Percentiles rank a stretch among this genome's conserved stretches.
Evolutionary conservation across 148 eudicot species (phyloP).

Genomic region (Tetragonia tetragonoides): DNA sequence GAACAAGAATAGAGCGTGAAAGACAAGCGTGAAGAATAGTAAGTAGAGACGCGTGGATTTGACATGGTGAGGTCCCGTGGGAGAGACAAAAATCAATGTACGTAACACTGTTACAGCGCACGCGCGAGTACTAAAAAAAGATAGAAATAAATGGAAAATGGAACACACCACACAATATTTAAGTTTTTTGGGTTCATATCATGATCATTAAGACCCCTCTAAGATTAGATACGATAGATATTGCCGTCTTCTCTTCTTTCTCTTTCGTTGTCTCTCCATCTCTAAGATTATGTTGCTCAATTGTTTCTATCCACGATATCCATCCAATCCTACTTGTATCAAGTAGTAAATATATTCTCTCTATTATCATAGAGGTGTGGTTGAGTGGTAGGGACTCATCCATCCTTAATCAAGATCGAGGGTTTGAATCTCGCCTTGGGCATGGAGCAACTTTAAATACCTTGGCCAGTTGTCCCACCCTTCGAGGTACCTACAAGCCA

Average conservation of each 20-base stretch:
- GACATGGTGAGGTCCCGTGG: background rate
- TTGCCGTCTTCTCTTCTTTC: background rate
- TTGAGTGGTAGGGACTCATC: too few relatives aligned
- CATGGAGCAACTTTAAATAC: too few relatives aligned
- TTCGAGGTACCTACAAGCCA: too few relatives aligned
- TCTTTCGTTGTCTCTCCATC: constrained; percentile 17
- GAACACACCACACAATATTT: background rate
- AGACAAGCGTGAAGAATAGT: background rate
- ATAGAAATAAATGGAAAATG: background rate
- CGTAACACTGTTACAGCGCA: constrained; percentile 18
- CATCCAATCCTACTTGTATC: background rate
- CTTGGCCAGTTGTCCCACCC: too few relatives aligned
- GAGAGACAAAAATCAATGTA: constrained; percentile 19
- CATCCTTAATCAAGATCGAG: too few relatives aligned
- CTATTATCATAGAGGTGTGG: too few relatives aligned
- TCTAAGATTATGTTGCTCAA: background rate
- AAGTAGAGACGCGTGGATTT: background rate
- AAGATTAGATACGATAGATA: constrained; percentile 24
- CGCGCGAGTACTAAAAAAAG: constrained; percentile 7
- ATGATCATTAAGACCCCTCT: constrained; percentile 11
- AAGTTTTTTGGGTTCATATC: background rate
- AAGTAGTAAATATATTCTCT: background rate
- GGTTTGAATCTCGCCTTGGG: too few relatives aligned
- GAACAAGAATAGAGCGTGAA: too few relatives aligned
- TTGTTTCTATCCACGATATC: background rate